These are phyloP conservation scores for Cladosporium sp. DNA, from an alignment of 2,329 filamentous ascomycete genomes.

Conservation along the genomic window DNA sequence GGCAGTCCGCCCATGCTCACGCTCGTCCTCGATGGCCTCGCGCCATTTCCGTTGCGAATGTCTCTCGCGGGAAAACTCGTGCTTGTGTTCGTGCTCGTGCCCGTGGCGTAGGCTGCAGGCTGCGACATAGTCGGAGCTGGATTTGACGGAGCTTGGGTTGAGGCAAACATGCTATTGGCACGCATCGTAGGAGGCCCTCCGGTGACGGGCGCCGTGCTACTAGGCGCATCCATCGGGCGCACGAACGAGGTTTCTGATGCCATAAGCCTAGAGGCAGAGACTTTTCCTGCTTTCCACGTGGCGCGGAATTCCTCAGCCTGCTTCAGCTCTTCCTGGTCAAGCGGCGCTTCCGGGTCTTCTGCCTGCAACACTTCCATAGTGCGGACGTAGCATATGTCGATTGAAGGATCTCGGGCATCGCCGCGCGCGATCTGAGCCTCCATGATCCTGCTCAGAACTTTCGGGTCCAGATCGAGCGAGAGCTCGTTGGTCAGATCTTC, in stretches of 20 bases:
- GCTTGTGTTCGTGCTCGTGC: background rate
- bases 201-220: background rate
- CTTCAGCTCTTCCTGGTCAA: slow-evolving; percentile 28
- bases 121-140: background rate
- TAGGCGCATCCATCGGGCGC: background rate
- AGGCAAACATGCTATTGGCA: background rate
- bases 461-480: slow-evolving; percentile 52
- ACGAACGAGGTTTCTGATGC: background rate
- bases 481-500: slow-evolving; percentile 44
- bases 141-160: background rate
- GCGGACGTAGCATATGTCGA: slow-evolving; percentile 27
- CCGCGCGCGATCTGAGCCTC: slow-evolving; percentile 52
- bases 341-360: slow-evolving; percentile 28
- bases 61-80: background rate
- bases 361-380: slow-evolving; percentile 33
- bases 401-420: slow-evolving; percentile 56
- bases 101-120: background rate
- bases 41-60: background rate
- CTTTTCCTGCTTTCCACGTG: background rate
- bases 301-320: slow-evolving; percentile 21
- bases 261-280: background rate
- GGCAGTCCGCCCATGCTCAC: slow-evolving; percentile 4
- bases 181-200: background rate
- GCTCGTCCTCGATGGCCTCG: background rate
- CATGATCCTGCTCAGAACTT: slow-evolving; percentile 60